Conservation (phyloP, 2,329 filamentous ascomycete species). For the Xylariales sp. region DNA sequence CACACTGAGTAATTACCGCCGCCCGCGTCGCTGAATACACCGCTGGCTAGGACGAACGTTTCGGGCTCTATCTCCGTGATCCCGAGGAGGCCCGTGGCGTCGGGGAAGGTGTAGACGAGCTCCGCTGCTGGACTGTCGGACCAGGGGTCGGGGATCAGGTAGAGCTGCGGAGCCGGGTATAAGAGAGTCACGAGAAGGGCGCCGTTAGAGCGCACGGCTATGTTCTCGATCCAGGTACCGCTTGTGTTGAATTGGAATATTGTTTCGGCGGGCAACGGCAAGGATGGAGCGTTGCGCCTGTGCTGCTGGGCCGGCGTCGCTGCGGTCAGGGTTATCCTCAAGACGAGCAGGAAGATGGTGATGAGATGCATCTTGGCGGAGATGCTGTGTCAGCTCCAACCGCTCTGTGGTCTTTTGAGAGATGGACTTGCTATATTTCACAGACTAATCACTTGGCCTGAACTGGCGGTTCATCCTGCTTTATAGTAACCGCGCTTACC, state of each 20-base stretch:
- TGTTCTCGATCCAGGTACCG: constrained; percentile 27
- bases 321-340: too few relatives aligned
- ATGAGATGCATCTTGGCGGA: too few relatives aligned
- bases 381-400: too few relatives aligned
- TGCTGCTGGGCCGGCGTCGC: too few relatives aligned
- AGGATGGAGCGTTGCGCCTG: neutral
- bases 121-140: constrained; percentile 14
- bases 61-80: constrained; percentile 26
- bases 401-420: too few relatives aligned
- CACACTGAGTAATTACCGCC: constrained; percentile 14
- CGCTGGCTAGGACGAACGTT: constrained; percentile 17
- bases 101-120: constrained; percentile 24
- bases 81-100: constrained; percentile 22
- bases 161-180: constrained; percentile 20
- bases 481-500: too few relatives aligned
- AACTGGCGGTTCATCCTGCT: too few relatives aligned
- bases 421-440: too few relatives aligned
- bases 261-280: constrained; percentile 12
- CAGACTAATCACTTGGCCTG: too few relatives aligned
- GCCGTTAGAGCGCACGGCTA: constrained; percentile 27
- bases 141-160: constrained; percentile 23
- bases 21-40: constrained; percentile 13
- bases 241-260: constrained; percentile 18
- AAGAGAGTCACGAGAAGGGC: constrained; percentile 27
- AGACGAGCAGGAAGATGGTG: too few relatives aligned